phyloP scores from a whole-genome alignment of 345 rosid genomes.

The Corchorus olitorius region DNA sequence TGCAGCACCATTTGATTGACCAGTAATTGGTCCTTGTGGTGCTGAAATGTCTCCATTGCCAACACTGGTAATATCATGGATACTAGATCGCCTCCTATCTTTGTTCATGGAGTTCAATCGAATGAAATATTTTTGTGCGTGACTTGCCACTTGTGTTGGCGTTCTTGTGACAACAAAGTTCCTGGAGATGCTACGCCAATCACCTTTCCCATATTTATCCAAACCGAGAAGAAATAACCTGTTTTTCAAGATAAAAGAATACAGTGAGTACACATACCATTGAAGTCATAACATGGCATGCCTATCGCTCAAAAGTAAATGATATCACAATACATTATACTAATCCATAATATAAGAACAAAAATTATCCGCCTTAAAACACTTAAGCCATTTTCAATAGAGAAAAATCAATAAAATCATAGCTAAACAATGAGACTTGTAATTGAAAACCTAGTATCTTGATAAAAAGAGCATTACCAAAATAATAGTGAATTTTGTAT shows the following conservation, averaged over 20 bases:
- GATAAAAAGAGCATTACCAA: neutral
- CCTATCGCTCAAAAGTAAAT: neutral
- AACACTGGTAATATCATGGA: slow-evolving; percentile 92
- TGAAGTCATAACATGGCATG: neutral
- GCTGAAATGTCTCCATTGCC: slow-evolving; percentile 67
- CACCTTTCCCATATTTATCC: slow-evolving; percentile 97
- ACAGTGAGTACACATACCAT: slow-evolving; percentile 13
- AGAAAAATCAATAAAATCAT: neutral
- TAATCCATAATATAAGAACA: neutral
- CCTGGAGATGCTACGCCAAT: slow-evolving; percentile 97
- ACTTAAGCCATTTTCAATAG: neutral
- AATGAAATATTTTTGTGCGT: slow-evolving; percentile 93
- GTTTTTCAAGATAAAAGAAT: slow-evolving; percentile 25
- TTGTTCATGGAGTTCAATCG: slow-evolving; percentile 93
- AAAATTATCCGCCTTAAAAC: neutral
- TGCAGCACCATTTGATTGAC: slow-evolving; percentile 66
- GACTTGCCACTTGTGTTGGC: slow-evolving; percentile 99
- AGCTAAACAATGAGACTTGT: neutral
- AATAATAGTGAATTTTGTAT: neutral
- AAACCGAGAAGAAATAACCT: slow-evolving; percentile 97
- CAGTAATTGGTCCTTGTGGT: slow-evolving; percentile 89
- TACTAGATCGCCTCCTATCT: slow-evolving; percentile 92
- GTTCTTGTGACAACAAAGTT: slow-evolving; percentile 95
- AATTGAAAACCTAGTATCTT: neutral
- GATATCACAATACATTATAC: slow-evolving; percentile 2